Conservation (phyloP, 495 filamentous ascomycete species). For the Glonium stellatum region DNA sequence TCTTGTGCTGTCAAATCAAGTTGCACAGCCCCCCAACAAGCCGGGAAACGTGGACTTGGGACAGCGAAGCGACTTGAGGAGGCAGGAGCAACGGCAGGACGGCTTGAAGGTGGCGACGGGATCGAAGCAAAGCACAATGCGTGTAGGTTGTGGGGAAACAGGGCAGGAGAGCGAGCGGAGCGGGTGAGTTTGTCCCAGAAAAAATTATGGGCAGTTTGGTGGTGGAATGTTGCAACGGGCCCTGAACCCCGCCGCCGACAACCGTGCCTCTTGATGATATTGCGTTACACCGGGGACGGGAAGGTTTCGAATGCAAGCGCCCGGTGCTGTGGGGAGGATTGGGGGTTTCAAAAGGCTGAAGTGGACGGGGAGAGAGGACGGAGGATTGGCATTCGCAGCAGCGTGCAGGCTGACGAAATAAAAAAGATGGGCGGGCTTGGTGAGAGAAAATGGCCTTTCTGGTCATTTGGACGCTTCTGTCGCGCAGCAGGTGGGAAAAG, state of each 20-base stretch:
- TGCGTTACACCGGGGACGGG: slow-evolving; percentile 22
- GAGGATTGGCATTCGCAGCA: background rate
- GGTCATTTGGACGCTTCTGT: slow-evolving; percentile 25
- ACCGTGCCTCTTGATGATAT: slow-evolving; percentile 21
- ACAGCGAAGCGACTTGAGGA: slow-evolving; percentile 6
- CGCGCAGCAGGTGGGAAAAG: slow-evolving; percentile 8
- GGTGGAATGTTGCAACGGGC: slow-evolving; percentile 18
- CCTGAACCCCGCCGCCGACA: slow-evolving; percentile 10
- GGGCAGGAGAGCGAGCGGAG: slow-evolving; percentile 1
- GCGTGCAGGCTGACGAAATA: background rate
- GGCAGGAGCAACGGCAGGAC: too few relatives aligned
- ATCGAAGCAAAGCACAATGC: slow-evolving; percentile 7
- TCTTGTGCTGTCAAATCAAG: slow-evolving; percentile 3
- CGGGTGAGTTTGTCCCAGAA: slow-evolving; percentile 6
- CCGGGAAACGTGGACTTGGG: slow-evolving; percentile 10
- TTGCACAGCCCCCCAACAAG: slow-evolving; percentile 23
- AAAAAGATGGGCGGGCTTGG: slow-evolving; percentile 4
- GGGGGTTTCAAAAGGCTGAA: slow-evolving; percentile 12
- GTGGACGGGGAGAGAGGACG: background rate
- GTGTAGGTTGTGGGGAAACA: background rate
- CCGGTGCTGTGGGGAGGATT: background rate
- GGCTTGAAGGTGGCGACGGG: background rate
- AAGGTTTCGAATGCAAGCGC: slow-evolving; percentile 21
- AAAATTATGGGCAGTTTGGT: slow-evolving; percentile 16
- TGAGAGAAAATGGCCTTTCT: slow-evolving; percentile 5